Conservation (phyloP, 2,329 filamentous ascomycete genomes). For the Pseudocercospora macadamiae region DNA sequence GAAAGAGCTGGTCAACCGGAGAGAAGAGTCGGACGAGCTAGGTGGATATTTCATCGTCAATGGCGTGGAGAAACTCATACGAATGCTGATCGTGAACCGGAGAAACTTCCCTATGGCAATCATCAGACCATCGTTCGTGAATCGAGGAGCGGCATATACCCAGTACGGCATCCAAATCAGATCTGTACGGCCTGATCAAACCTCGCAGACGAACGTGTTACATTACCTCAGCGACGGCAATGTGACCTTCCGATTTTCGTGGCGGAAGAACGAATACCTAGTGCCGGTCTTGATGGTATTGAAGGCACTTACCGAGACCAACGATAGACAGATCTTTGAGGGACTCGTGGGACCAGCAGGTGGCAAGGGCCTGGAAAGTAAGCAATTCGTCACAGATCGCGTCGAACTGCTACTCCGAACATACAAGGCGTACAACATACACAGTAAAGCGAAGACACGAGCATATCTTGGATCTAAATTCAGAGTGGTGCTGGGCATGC, state of each 20-base stretch:
- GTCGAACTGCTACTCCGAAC: constrained; percentile 89
- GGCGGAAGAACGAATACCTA: constrained; percentile 97
- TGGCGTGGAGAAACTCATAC: constrained; percentile 94
- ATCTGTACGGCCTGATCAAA: constrained; percentile 94
- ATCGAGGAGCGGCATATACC: constrained; percentile 84
- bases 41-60: constrained; percentile 98
- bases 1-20: constrained; percentile 76
- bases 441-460: constrained; percentile 79
- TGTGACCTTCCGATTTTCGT: constrained; percentile 95
- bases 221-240: constrained; percentile 97
- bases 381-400: constrained; percentile 86
- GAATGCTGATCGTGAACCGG: constrained; percentile 85
- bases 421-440: constrained; percentile 87
- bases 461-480: constrained; percentile 91
- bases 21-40: constrained; percentile 94
- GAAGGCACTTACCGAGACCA: constrained; percentile 93
- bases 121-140: constrained; percentile 83
- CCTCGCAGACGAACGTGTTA: constrained; percentile 93
- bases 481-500: constrained; percentile 80
- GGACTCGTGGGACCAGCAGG: constrained; percentile 78
- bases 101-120: constrained; percentile 97
- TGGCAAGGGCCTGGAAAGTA: constrained; percentile 79
- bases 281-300: constrained; percentile 95
- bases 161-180: constrained; percentile 88
- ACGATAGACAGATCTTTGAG: constrained; percentile 94